Conservation (phyloP, 1,139 yeast genomes). For the Nadsonia starkeyi-henricii region DNA sequence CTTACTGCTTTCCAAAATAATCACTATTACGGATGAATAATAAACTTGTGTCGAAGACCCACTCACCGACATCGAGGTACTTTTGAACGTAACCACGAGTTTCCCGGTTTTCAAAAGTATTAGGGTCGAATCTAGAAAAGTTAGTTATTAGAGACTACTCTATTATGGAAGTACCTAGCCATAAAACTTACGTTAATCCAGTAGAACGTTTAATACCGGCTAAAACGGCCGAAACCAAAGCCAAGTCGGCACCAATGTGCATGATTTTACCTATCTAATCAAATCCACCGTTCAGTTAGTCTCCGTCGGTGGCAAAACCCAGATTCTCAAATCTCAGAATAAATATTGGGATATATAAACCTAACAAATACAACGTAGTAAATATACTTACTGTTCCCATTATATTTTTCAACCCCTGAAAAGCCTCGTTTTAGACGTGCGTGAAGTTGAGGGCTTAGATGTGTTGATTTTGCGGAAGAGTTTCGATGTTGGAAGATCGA, state of each 20-base stretch:
- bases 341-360: too few species aligned
- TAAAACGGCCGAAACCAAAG: conserved; percentile 63
- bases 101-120: conserved; percentile 31
- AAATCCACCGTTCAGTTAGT: too few species aligned
- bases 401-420: background rate
- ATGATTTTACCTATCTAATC: conserved; percentile 23
- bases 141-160: background rate
- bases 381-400: background rate
- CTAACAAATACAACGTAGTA: background rate
- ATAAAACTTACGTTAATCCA: conserved; percentile 40
- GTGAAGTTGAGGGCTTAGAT: too few species aligned
- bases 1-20: conserved; percentile 37
- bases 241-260: conserved; percentile 62
- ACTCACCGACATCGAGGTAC: conserved; percentile 78
- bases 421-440: too few species aligned
- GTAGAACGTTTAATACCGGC: conserved; percentile 87
- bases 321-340: background rate
- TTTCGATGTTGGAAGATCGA: too few species aligned
- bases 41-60: conserved; percentile 58
- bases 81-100: conserved; percentile 45
- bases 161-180: background rate
- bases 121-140: conserved; percentile 18
- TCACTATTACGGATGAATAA: conserved; percentile 60
- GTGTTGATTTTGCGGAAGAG: too few species aligned
- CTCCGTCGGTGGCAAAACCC: too few species aligned